A percentile compares a stretch with the other conserved stretches of the same genome.
phyloP scores from a whole-genome alignment of 179 eudicot species.

The Beta corolliflora region DNA sequence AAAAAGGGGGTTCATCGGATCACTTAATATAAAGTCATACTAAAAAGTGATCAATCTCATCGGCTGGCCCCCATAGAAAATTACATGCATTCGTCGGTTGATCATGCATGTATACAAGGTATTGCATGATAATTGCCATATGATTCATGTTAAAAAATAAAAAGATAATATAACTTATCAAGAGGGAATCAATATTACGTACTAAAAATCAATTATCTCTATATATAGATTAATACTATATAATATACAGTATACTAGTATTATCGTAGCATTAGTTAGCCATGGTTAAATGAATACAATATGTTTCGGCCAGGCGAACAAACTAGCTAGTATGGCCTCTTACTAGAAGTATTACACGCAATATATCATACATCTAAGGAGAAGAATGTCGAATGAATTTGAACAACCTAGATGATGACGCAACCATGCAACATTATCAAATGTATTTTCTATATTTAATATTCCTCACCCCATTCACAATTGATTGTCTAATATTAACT shows the following conservation, averaged over 20 bases:
- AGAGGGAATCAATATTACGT: not conserved
- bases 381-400: no score
- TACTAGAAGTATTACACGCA: not conserved
- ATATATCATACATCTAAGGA: no score
- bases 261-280: no score
- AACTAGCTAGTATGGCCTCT: not conserved
- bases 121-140: conserved; percentile 12
- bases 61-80: not conserved
- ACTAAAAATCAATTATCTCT: not conserved
- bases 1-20: not conserved
- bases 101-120: not conserved
- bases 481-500: no score
- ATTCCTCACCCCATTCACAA: no score
- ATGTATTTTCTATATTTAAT: no score
- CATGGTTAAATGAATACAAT: no score
- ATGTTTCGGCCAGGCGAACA: not conserved
- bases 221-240: not conserved
- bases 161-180: not conserved
- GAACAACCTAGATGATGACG: no score
- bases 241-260: no score
- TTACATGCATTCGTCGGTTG: conserved; percentile 5
- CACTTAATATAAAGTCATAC: not conserved
- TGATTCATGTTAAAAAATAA: not conserved
- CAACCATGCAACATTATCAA: no score
- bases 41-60: not conserved